Evolutionary conservation across 2,329 filamentous ascomycete genomes (phyloP).

Genomic region (Septoria petroselini): DNA sequence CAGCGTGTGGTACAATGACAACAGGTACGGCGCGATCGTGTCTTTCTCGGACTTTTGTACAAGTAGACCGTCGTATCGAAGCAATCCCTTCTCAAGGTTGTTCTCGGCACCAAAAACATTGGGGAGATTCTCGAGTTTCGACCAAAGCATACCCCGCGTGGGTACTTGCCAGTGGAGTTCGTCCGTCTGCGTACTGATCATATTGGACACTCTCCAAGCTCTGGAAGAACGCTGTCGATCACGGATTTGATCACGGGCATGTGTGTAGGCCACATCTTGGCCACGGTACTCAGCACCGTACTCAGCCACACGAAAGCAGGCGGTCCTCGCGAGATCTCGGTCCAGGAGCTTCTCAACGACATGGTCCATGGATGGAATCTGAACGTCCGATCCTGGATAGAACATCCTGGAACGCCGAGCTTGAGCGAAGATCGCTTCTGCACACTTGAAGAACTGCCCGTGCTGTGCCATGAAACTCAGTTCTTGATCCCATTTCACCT

Average conservation of each 20-base stretch:
- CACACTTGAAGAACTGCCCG: constrained; percentile 13
- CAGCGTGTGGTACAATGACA: constrained; percentile 14
- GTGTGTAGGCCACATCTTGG: constrained; percentile 30
- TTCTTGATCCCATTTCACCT: constrained; percentile 41
- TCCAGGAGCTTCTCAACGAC: constrained; percentile 3
- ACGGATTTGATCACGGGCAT: constrained; percentile 17
- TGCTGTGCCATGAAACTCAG: constrained; percentile 35
- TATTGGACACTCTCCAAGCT: constrained; percentile 4
- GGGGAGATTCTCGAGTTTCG: background rate
- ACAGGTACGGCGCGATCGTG: constrained; percentile 13
- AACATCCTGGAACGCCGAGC: constrained; percentile 8
- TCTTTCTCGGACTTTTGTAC: constrained; percentile 7
- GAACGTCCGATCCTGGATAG: background rate
- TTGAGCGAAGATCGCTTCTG: constrained; percentile 12
- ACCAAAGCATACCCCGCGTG: constrained; percentile 5
- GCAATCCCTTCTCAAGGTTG: background rate
- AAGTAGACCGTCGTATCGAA: constrained; percentile 16
- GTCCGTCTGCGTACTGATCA: background rate
- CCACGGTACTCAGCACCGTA: constrained; percentile 38
- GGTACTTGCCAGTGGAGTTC: constrained; percentile 10
- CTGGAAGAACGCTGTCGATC: constrained; percentile 2
- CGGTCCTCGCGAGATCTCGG: constrained; percentile 12
- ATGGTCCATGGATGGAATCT: constrained; percentile 1
- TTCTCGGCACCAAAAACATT: constrained; percentile 3
- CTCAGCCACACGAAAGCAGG: constrained; percentile 24